phyloP scores from a whole-genome alignment of 768 basidiomycete genomes.

The Mycena galopus region DNA sequence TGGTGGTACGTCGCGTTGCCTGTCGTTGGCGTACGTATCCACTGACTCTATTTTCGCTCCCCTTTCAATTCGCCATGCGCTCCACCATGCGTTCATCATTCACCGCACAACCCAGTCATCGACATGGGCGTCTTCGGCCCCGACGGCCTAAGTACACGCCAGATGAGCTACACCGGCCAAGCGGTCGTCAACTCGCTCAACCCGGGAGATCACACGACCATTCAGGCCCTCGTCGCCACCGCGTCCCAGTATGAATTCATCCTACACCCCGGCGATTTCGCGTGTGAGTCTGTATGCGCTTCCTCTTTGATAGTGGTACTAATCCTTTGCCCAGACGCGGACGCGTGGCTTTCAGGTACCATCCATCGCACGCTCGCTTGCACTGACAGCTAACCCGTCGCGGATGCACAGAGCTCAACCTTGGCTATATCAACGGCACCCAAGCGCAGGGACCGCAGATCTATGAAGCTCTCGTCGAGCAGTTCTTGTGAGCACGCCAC shows the following conservation, averaged over 20 bases:
- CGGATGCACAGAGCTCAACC: conserved; percentile 16
- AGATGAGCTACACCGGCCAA: conserved; percentile 19
- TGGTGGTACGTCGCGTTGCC: conserved; percentile 15
- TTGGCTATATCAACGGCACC: conserved; percentile 20
- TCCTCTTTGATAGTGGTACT: conserved; percentile 12
- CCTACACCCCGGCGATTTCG: conserved; percentile 18
- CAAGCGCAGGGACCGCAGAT: conserved; percentile 22
- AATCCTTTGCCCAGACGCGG: conserved; percentile 13
- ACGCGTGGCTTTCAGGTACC: conserved; percentile 19
- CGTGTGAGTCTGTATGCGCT: conserved; percentile 13
- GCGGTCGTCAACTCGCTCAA: conserved; percentile 14
- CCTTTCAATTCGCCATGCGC: conserved; percentile 17
- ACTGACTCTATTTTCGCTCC: conserved; percentile 12
- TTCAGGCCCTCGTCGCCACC: conserved; percentile 12
- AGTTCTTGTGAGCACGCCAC: conserved; percentile 21
- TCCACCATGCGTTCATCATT: conserved; percentile 8
- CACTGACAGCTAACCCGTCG: conserved; percentile 6
- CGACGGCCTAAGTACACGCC: conserved; percentile 22
- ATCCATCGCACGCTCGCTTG: conserved; percentile 8
- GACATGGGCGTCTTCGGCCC: conserved; percentile 22
- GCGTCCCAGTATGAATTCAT: conserved; percentile 17
- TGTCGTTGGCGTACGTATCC: conserved; percentile 12
- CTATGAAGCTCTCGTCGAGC: conserved; percentile 18
- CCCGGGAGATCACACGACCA: conserved; percentile 18
- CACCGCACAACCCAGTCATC: conserved; percentile 7